These are phyloP conservation scores for Antarctomyces pellizariae DNA, from an alignment of 495 filamentous ascomycete genomes.

Conservation along the genomic window DNA sequence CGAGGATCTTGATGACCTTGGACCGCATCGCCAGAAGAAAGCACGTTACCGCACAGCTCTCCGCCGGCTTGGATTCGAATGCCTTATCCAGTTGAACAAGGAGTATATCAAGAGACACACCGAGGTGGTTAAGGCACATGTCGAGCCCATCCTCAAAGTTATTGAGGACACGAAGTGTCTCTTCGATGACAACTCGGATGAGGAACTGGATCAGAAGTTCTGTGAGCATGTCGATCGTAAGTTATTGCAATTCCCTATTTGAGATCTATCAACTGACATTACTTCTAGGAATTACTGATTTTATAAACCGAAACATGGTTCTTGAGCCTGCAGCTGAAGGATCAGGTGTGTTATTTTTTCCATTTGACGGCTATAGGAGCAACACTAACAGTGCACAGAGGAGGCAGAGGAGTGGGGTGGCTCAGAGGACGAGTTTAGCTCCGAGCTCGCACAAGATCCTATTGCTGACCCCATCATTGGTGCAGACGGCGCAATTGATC, in stretches of 20 bases:
- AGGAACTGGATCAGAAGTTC: conserved; percentile 15
- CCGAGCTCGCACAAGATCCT: too few species aligned
- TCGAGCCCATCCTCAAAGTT: conserved; percentile 18
- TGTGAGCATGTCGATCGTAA: conserved; percentile 18
- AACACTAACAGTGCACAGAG: conserved; percentile 2
- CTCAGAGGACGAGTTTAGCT: conserved; percentile 14
- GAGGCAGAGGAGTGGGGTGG: conserved; percentile 18
- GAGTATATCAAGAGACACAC: conserved; percentile 17
- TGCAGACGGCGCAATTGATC: too few species aligned
- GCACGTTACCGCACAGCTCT: conserved; percentile 7
- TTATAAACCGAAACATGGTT: conserved; percentile 18
- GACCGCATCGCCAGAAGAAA: neutral
- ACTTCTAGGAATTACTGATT: conserved; percentile 17
- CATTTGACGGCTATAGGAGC: neutral
- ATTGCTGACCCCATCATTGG: too few species aligned
- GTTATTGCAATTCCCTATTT: conserved; percentile 8
- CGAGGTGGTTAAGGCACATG: conserved; percentile 19
- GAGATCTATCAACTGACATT: conserved; percentile 7
- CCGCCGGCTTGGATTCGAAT: conserved; percentile 19
- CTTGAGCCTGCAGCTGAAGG: conserved; percentile 30
- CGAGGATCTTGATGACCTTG: neutral
- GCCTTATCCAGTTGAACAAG: conserved; percentile 23
- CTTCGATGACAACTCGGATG: conserved; percentile 16
- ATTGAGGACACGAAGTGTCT: conserved; percentile 18
- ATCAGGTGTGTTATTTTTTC: conserved; percentile 22